Percentiles rank a stretch among this genome's conserved stretches.
Evolutionary conservation across 306 rosid genomes (phyloP).

Genomic region (Potentilla sterilis): DNA sequence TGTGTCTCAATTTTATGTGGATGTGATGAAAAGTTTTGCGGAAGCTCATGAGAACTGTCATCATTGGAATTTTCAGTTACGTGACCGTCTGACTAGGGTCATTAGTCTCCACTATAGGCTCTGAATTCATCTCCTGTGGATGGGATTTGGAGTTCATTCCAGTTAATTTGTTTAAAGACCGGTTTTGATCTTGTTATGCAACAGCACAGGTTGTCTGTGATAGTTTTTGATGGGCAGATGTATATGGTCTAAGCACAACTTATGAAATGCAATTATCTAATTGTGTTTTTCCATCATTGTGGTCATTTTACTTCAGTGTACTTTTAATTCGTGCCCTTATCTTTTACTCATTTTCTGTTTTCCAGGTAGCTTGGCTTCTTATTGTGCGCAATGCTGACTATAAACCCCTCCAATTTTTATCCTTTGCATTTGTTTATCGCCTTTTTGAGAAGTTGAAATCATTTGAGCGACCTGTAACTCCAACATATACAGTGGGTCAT

Average conservation of each 20-base stretch:
- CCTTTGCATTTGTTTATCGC: slow-evolving; percentile 90
- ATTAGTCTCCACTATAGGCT: background rate
- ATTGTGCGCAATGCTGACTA: slow-evolving; percentile 71
- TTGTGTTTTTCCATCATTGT: slow-evolving; percentile 4
- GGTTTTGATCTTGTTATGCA: background rate
- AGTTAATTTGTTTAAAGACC: background rate
- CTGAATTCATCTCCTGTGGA: background rate
- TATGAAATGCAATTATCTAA: background rate
- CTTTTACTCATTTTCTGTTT: slow-evolving; percentile 23
- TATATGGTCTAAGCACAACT: background rate
- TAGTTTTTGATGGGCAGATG: background rate
- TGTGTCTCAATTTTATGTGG: background rate
- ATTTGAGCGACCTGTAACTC: slow-evolving; percentile 62
- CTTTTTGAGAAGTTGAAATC: slow-evolving; percentile 93
- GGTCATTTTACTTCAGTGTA: background rate
- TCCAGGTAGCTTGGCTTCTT: slow-evolving; percentile 85
- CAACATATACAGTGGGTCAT: slow-evolving; percentile 62
- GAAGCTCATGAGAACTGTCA: background rate
- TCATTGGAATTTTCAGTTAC: background rate
- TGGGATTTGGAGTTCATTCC: background rate
- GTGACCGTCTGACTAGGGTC: background rate
- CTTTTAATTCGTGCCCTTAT: slow-evolving; percentile 14
- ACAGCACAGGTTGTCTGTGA: too few species aligned
- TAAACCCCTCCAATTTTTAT: slow-evolving; percentile 87
- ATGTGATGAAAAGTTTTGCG: background rate